A percentile compares a stretch with the other conserved stretches of the same genome.
Conservation (phyloP, 352 stramenopile genomes). For the Phytophthora pluvialis region DNA sequence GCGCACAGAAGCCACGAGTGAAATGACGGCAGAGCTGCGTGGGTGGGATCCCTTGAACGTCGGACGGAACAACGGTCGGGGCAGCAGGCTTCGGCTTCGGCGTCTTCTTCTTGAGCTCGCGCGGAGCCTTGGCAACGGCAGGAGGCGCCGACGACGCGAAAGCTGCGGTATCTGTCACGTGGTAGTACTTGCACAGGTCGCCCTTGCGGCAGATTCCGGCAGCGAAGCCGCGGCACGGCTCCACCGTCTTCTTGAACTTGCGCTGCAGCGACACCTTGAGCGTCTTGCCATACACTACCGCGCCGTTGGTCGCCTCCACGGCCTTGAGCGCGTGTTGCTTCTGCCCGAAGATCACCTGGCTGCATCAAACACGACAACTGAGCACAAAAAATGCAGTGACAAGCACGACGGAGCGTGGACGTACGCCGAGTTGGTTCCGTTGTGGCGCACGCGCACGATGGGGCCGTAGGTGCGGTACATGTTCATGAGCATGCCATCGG, state of each 20-base stretch:
- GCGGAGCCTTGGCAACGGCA: background rate
- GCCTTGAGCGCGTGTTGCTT: conserved; percentile 46
- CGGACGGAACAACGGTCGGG: conserved; percentile 8
- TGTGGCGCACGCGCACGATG: conserved; percentile 57
- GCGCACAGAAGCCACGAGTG: conserved; percentile 48
- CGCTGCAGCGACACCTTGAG: conserved; percentile 56
- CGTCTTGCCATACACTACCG: conserved; percentile 61
- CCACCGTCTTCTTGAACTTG: conserved; percentile 44
- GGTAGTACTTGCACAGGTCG: conserved; percentile 72
- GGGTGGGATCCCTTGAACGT: conserved; percentile 43
- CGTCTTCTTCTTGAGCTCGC: conserved; percentile 12
- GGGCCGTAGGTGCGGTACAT: conserved; percentile 66
- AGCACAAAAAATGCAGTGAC: conserved; percentile 1
- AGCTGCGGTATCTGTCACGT: conserved; percentile 28
- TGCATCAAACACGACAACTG: conserved; percentile 15
- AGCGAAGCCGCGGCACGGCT: conserved; percentile 60
- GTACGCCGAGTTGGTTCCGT: conserved; percentile 62
- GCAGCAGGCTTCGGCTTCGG: conserved; percentile 3
- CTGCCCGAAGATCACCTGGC: conserved; percentile 48
- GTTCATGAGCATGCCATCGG: conserved; percentile 52
- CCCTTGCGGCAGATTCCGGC: conserved; percentile 67
- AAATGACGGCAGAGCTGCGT: conserved; percentile 63
- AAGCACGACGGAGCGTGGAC: conserved; percentile 15
- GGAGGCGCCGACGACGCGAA: conserved; percentile 9
- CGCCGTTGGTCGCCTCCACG: conserved; percentile 47